Percentiles rank a stretch among this genome's conserved stretches.
phyloP scores from a whole-genome alignment of 2,329 filamentous ascomycete species.

The Sarocladiaceae sp. region DNA sequence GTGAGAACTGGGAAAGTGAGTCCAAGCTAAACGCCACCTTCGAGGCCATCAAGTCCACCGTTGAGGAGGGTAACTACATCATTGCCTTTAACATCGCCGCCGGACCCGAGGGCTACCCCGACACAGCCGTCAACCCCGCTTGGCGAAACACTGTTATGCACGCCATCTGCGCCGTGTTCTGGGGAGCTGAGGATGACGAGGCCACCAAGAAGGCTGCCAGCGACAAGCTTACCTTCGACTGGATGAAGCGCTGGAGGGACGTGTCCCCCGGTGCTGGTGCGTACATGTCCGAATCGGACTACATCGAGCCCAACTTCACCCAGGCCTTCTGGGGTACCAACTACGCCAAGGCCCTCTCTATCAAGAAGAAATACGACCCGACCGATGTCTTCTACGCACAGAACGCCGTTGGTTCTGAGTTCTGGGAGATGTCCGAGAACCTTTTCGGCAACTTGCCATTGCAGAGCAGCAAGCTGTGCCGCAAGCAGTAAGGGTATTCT shows the following conservation, averaged over 20 bases:
- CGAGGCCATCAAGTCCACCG: constrained; percentile 28
- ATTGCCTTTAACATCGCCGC: constrained; percentile 33
- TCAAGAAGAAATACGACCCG: constrained; percentile 45
- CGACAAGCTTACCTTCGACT: constrained; percentile 17
- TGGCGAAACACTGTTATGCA: constrained; percentile 38
- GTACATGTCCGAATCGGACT: constrained; percentile 47
- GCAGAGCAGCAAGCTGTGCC: background rate
- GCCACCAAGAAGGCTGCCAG: background rate
- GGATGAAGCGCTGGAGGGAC: constrained; percentile 23
- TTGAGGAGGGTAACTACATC: constrained; percentile 34
- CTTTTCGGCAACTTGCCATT: background rate
- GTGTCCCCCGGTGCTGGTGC: constrained; percentile 24
- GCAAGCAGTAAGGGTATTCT: background rate
- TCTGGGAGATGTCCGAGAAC: background rate
- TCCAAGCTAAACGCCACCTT: constrained; percentile 27
- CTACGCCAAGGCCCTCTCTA: constrained; percentile 30
- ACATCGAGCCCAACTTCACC: constrained; percentile 38
- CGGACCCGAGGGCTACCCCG: constrained; percentile 23
- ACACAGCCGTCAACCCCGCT: constrained; percentile 40
- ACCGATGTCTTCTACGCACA: constrained; percentile 40
- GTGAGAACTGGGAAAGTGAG: background rate
- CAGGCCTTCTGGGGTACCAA: constrained; percentile 40
- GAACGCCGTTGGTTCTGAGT: constrained; percentile 34
- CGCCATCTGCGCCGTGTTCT: constrained; percentile 22
- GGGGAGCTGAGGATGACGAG: background rate